A percentile compares a stretch with the other conserved stretches of the same genome.
phyloP scores from a whole-genome alignment of 2,329 filamentous ascomycete species.

The Coniochaeta sp. region DNA sequence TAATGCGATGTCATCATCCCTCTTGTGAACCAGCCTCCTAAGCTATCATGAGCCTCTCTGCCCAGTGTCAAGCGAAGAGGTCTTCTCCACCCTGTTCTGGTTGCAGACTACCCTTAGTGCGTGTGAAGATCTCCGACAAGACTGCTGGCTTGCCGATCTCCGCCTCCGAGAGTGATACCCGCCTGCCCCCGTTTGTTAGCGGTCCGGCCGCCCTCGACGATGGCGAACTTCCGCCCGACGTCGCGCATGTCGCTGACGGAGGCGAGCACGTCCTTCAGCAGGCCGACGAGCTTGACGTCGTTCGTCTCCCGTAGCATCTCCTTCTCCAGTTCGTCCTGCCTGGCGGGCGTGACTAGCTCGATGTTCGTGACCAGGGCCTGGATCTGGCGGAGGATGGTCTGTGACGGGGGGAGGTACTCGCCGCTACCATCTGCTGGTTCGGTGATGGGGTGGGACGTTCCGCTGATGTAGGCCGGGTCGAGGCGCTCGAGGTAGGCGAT shows the following conservation, averaged over 20 bases:
- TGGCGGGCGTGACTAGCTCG: conserved; percentile 69
- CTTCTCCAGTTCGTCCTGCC: conserved; percentile 56
- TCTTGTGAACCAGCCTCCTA: no score
- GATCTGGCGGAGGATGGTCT: conserved; percentile 78
- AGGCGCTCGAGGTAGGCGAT: conserved; percentile 70
- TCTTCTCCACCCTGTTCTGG: no score
- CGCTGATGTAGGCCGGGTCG: conserved; percentile 44
- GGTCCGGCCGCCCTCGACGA: no score
- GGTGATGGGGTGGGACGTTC: conserved; percentile 3
- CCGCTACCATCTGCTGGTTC: conserved; percentile 22
- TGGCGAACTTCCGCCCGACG: conserved; percentile 65
- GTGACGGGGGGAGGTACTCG: conserved; percentile 41
- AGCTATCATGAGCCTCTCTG: no score
- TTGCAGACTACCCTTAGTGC: no score
- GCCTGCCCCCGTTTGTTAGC: no score
- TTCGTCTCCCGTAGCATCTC: conserved; percentile 74
- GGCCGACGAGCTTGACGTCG: conserved; percentile 70
- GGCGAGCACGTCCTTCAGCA: conserved; percentile 70
- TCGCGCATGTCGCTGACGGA: conserved; percentile 65
- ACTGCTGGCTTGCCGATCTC: no score
- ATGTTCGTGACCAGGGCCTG: conserved; percentile 79
- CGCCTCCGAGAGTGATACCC: no score
- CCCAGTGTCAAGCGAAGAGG: no score
- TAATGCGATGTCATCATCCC: no score
- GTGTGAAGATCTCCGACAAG: no score